Evolutionary conservation across 2,329 filamentous ascomycete genomes (phyloP), one percentile per base, ranked within the genome.

Genomic region (Fusarium sp.): DNA sequence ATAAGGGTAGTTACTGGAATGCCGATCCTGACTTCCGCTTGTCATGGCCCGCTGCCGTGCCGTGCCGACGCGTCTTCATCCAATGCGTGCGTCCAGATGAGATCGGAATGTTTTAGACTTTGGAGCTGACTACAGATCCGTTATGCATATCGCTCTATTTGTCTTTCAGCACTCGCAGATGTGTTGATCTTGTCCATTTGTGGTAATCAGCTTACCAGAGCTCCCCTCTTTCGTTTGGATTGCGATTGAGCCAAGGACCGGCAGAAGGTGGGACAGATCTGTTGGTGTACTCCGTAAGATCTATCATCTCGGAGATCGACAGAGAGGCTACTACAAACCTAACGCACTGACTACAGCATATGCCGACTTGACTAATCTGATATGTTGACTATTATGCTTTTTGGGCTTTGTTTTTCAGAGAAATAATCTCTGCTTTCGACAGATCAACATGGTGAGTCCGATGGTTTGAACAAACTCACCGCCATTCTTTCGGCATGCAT

Each of bases 61-160:
- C 48, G 32, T 32, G n/a, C 26, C 26, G 26, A 19, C 0, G 7
- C 3, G 2, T 5, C 0, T 7, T 20, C 9, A 5, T 19, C 30
- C 30, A 44, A 28, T 56, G 13, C 24, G 3, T 4, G 11, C 0
- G 10, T 7, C 1, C 7, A 3, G 33, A 33, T 33, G 40, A 33
- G 33, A 17, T 13, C 40, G 49, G 49, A 15, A 20, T 41, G 41
- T n/a, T 32, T 57, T 33, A 8, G n/a, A 24, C 6, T 56, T 26
- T 6, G 2, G 11, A 40, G 26, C 33, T 47, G 41, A 30, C 33
- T 6, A 5, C 6, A 33, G 26, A 46, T 32, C 4, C n/a, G 50
- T 33, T 30, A n/a, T 45, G 5, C 19, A 26, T 10, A 3, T 3
- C 17, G 5, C 41, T 41, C 19, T 11, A 47, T 56, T 20, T 13